phyloP scores from a whole-genome alignment of 352 stramenopile genomes.

The Phytophthora hibernalis region DNA sequence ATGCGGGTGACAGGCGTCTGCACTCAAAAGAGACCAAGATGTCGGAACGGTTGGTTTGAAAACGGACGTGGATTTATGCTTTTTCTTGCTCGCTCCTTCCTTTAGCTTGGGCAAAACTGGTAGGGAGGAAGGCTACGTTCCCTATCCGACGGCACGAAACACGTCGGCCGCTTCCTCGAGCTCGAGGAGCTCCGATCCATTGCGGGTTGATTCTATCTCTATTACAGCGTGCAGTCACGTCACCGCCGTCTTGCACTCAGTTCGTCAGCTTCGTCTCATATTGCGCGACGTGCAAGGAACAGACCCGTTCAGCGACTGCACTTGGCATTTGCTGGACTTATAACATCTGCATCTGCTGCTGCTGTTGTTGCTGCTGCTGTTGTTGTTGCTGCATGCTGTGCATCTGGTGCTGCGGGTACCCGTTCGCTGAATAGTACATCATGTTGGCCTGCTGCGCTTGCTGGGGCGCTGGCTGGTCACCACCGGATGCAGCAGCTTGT shows the following conservation, averaged over 20 bases:
- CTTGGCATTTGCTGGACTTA: slow-evolving; percentile 40
- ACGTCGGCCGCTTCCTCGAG: slow-evolving; percentile 26
- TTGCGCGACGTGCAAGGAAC: slow-evolving; percentile 29
- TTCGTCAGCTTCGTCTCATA: slow-evolving; percentile 34
- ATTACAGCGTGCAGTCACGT: slow-evolving; percentile 33
- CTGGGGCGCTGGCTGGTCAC: slow-evolving; percentile 36
- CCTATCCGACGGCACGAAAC: slow-evolving; percentile 36
- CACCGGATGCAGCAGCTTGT: slow-evolving; percentile 29
- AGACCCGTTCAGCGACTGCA: slow-evolving; percentile 31
- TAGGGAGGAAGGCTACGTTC: slow-evolving; percentile 26
- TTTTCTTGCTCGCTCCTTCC: slow-evolving; percentile 27
- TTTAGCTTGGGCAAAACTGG: slow-evolving; percentile 44
- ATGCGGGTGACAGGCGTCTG: slow-evolving; percentile 25
- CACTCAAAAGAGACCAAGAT: slow-evolving; percentile 33
- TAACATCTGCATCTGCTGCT: slow-evolving; percentile 77
- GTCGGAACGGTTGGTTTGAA: slow-evolving; percentile 21
- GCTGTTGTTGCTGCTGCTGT: slow-evolving; percentile 34
- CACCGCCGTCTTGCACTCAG: slow-evolving; percentile 30
- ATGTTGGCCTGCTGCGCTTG: slow-evolving; percentile 53
- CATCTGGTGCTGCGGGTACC: slow-evolving; percentile 73
- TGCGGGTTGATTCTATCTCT: slow-evolving; percentile 45
- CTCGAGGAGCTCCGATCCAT: slow-evolving; percentile 33
- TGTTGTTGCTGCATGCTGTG: slow-evolving; percentile 61
- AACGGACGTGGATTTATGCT: slow-evolving; percentile 25
- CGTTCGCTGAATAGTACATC: slow-evolving; percentile 81